Evolutionary conservation across 768 basidiomycete genomes (phyloP), one percentile per base, ranked within the genome.

Genomic region (Serpula lacrymans): DNA sequence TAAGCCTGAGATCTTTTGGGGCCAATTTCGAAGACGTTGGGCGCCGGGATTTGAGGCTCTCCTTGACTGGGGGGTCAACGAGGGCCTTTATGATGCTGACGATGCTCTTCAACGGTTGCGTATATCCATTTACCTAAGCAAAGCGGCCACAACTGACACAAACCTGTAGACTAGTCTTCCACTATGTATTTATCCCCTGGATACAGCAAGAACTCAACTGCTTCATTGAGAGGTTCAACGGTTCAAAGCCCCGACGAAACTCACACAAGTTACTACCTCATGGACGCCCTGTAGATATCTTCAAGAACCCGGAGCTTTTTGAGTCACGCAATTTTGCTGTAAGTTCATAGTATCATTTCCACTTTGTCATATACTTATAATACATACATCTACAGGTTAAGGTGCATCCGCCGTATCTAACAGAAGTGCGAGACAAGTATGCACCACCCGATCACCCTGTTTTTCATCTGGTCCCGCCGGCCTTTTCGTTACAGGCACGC

Each of bases 1-100:
- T 31, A 70, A 63, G 43, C 55, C 68, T 0, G 72, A 77, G 43
- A 65, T 63, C 0, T 46, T 43, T 0, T 78, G 75, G 75, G 65
- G 67, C 2, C 37, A 42, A 3, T 34, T 71, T 2, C 48, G 59
- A 0, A 37, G 46, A 0, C 23, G 49, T 0, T 74, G 60, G 34
- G 40, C 61, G 0, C 65, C 62, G 1, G 65, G 67, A 0, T 72
- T 68, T 48, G 66, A 74, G 39, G 22, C 49, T 2, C 22, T 64
- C 0, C 46, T 73, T 0, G 51, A 68, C 0, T 3, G 39, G 1
- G 69, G 68, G 6, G 41, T 67, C 1, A 46, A 47, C 4, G 10
- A 45, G 3, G 63, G 58, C 0, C 55, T 37, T 44, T 71, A 67
- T 48, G 50, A 66, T 38, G 34, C 50, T 1, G 22, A 44, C 11